Conservation (phyloP, 148 eudicot species). For the Amaranthus palmeri region DNA sequence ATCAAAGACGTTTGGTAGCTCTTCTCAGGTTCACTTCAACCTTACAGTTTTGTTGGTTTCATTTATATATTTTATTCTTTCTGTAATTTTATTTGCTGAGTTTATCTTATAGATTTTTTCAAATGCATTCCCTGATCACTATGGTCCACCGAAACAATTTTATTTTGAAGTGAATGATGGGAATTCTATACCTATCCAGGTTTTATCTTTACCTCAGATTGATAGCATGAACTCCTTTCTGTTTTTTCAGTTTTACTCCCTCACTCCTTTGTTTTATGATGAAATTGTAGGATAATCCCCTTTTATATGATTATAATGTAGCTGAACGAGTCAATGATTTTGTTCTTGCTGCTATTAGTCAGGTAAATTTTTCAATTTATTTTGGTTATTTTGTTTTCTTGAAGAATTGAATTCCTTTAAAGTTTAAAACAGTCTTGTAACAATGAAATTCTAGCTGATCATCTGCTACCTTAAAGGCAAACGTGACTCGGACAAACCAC, state of each 20-base stretch:
- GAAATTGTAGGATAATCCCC: conserved; percentile 59
- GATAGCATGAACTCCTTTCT: not conserved
- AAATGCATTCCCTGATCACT: conserved; percentile 71
- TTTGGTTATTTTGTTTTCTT: not conserved
- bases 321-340: conserved; percentile 66
- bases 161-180: conserved; percentile 59
- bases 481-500: conserved; percentile 75
- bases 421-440: not conserved
- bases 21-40: conserved; percentile 56
- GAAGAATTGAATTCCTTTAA: not conserved
- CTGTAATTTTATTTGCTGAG: not conserved
- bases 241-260: not conserved
- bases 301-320: conserved; percentile 61
- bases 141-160: conserved; percentile 64
- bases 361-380: conserved; percentile 35
- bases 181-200: conserved; percentile 52
- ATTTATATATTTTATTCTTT: not conserved
- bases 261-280: conserved; percentile 6
- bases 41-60: not conserved
- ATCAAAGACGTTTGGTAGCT: conserved; percentile 76
- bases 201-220: conserved; percentile 19
- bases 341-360: conserved; percentile 50
- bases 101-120: conserved; percentile 56
- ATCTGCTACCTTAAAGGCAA: conserved; percentile 41
- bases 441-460: not conserved